These are phyloP conservation scores for Pyrus communis DNA, from an alignment of 306 rosid species.

Conservation along the genomic window DNA sequence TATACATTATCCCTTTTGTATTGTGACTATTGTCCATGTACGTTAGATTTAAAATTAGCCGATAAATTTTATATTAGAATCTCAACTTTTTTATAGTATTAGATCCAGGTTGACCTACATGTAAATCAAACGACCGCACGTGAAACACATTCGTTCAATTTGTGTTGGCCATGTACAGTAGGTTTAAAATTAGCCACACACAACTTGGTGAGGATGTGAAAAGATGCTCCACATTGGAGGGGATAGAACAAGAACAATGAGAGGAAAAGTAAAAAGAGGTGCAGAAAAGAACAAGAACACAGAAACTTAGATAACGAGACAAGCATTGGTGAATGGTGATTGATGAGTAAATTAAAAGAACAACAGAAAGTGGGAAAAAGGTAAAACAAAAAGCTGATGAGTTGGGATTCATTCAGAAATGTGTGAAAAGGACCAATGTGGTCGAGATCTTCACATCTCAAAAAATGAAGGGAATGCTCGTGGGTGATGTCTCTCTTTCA, in stretches of 20 bases:
- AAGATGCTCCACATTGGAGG: no score
- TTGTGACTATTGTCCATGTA: no score
- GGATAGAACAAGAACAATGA: neutral
- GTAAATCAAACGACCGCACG: no score
- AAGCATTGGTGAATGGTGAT: neutral
- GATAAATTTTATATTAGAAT: no score
- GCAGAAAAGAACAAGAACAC: neutral
- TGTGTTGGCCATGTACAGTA: neutral
- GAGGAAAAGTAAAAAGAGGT: neutral
- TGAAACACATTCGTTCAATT: no score
- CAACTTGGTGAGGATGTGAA: no score
- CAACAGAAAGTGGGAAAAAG: neutral
- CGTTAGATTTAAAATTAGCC: no score
- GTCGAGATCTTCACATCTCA: slow-evolving; percentile 2
- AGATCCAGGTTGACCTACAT: no score
- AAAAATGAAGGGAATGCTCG: neutral
- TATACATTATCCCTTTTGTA: no score
- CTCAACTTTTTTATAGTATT: no score
- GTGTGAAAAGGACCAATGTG: slow-evolving; percentile 19
- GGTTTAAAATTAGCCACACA: no score
- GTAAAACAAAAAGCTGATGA: neutral
- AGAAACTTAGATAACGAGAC: neutral
- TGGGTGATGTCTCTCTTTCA: slow-evolving; percentile 18
- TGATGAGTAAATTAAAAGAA: neutral
- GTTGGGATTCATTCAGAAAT: neutral